Evolutionary conservation across 768 basidiomycete species (phyloP), one percentile per base, ranked within the genome.

Genomic region (Amanita exitialis): DNA sequence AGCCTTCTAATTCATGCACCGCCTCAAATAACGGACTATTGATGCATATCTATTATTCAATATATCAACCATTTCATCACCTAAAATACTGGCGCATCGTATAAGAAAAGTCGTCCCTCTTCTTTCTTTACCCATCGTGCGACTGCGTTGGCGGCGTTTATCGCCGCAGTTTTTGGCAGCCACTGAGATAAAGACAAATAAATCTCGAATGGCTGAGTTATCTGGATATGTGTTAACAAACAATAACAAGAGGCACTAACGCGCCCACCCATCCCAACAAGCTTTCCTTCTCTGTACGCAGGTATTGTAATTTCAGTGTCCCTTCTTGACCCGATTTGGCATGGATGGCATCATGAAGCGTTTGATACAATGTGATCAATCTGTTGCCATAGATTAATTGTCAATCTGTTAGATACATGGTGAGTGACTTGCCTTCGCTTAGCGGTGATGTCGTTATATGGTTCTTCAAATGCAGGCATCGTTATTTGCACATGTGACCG

Each of bases 121-220:
- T 96, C 90, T 57, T 82, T 86, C 73, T 88, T 85, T 4, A 96
- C 83, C 95, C 95, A 99, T 13, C 83, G 73, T 18, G 83, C 83
- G 21, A 97, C 86, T 1, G 83, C 76, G 62, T 97, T 95, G 6
- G 95, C 96, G 4, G 92, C 88, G 10, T 83, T 80, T 12, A 97
- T 83, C 1, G 80, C 83, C 0, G 88, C 91, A 46, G 82, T 84
- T 73, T 97, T 97, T 5, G 95, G 90, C 47, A 97, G 62, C 44
- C 77, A 73, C 8, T 90, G 88, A 1, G 91, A 89, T 12, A 94
- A 64, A 0, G 86, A 74, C 45, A 95, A 67, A 62, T 96, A 98
- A 13, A 98, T 68, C 64, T 98, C 96, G 61, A 96, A 97, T 0
- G 85, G 83, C 59, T 92, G 87, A 0, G 94, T 96, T 53, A 94